Percentiles rank a stretch among this genome's conserved stretches.
Evolutionary conservation across 1,139 yeast species (phyloP).

Genomic region (Yamadazyma atlantica): DNA sequence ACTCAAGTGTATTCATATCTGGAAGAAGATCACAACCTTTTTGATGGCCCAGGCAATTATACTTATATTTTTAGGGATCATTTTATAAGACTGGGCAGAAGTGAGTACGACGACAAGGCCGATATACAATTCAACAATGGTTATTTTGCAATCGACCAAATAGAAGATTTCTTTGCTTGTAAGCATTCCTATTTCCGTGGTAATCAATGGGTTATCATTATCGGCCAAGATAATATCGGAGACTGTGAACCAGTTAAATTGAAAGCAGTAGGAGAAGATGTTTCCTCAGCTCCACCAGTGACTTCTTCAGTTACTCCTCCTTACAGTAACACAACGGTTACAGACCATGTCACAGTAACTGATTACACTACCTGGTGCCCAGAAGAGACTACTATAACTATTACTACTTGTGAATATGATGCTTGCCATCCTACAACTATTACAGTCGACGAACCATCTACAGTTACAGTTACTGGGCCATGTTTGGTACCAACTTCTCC

Average conservation of each 20-base stretch:
- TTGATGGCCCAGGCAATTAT: neutral
- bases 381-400: constrained; percentile 48
- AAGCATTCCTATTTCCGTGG: constrained; percentile 39
- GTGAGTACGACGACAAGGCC: too few relatives aligned
- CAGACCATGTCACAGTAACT: constrained; percentile 42
- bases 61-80: too few relatives aligned
- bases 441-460: constrained; percentile 51
- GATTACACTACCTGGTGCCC: constrained; percentile 60
- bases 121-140: too few relatives aligned
- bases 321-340: constrained; percentile 38
- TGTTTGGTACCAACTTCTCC: constrained; percentile 26
- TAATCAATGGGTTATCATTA: constrained; percentile 6
- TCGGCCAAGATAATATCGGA: constrained; percentile 4
- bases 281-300: constrained; percentile 8
- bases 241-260: constrained; percentile 12
- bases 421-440: constrained; percentile 31
- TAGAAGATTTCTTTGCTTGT: constrained; percentile 34
- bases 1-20: neutral
- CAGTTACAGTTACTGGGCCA: constrained; percentile 57
- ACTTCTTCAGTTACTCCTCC: constrained; percentile 8
- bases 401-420: constrained; percentile 39
- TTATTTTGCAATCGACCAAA: neutral
- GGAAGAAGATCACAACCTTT: neutral
- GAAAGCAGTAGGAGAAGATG: constrained; percentile 10
- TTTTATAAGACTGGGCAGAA: too few relatives aligned